Base-by-base conservation (phyloP, 2,329 filamentous ascomycete genomes). In the Fusarium sp. region DNA sequence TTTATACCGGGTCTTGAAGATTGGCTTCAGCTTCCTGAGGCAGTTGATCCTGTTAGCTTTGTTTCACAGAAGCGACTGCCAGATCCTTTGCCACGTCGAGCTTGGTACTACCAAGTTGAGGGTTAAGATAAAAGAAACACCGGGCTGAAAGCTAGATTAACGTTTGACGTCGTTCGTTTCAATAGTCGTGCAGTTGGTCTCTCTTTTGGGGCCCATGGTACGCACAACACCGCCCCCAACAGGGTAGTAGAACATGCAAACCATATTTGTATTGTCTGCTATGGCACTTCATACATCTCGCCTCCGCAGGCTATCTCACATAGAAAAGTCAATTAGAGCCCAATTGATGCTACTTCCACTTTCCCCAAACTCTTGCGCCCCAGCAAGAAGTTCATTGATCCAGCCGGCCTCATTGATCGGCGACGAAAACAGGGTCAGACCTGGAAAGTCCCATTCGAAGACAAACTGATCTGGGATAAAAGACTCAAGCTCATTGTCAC, bases 371-470 rank as follows among this genome's bases (percentile, higher is more conserved):
- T 70, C 67, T 17, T 70, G 59, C 4, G 53, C 32, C 4, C 59
- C 66, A 2, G 36, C 30, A 2, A 70, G 18, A 14, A 70, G 53
- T 17, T 70, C 67, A 18, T 36, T 70, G 1, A 70, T 18, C 67
- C 67, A 70, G 3, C 59, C 41, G 0, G 67, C 18, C 26, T 70
- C 67, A 17, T 70, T 38, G 3, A 66, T 59, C 2, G 67, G 67
- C 0, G 67, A 70, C 5, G 66, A 59, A 9, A 70, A 70, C 8
- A 70, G 5, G 0, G 66, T 70, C 3, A 70, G 28, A 0, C 67
- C 66, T 7, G 66, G 67, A 11, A 70, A 70, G 11, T 70, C 67
- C 67, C 66, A 70, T 26, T 70, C 67, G 8, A 70, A 70, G 1
- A 70, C 67, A 5, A 70, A 70, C 8, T 70, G 67, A 5, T 70